These are phyloP conservation scores for Metrosideros polymorpha DNA, from an alignment of 441 rosid genomes.

Conservation along the genomic window DNA sequence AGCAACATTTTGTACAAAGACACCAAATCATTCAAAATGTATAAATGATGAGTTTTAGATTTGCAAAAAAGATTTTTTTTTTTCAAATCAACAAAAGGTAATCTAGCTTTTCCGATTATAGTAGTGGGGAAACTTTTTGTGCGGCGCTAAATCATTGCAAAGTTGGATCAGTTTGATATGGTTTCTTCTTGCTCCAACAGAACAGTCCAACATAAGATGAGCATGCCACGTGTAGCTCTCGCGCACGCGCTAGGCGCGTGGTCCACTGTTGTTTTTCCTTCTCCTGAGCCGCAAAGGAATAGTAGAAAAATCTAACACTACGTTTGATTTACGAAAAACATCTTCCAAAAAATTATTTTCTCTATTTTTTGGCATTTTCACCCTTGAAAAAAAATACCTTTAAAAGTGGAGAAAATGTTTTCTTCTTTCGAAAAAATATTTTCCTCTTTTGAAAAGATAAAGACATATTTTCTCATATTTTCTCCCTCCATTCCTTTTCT, in stretches of 20 bases:
- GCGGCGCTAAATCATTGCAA: not conserved
- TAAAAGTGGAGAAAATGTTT: no score
- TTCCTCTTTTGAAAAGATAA: no score
- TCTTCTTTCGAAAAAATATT: no score
- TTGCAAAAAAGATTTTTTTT: not conserved
- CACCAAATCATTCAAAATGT: not conserved
- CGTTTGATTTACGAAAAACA: no score
- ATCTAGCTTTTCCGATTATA: not conserved
- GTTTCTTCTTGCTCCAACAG: not conserved
- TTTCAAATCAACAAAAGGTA: not conserved
- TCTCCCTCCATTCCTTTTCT: no score
- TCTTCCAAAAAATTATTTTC: no score
- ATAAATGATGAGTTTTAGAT: not conserved
- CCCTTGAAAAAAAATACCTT: no score
- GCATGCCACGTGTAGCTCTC: not conserved
- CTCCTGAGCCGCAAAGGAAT: not conserved
- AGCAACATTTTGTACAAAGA: not conserved
- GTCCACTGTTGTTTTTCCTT: not conserved
- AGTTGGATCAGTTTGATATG: not conserved
- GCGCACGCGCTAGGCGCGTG: not conserved
- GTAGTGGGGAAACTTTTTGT: not conserved
- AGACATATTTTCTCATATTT: no score
- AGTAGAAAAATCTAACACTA: not conserved
- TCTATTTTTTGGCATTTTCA: no score
- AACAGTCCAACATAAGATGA: not conserved